These are phyloP conservation scores for Aureobasidium lini DNA, from an alignment of 2,329 filamentous ascomycete genomes.

Conservation along the genomic window DNA sequence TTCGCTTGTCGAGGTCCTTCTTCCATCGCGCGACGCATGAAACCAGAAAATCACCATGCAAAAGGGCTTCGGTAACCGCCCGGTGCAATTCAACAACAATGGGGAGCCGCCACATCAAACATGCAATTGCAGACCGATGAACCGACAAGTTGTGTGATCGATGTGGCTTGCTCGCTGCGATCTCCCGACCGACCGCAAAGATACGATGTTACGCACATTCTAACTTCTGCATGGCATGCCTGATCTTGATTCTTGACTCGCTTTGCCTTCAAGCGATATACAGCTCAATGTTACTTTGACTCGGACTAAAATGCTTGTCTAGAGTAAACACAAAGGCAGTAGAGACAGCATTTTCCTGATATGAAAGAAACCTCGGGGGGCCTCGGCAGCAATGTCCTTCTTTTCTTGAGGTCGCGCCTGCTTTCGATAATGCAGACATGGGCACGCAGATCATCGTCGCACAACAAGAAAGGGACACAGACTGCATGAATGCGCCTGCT, in stretches of 20 bases:
- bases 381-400: neutral
- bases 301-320: neutral
- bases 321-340: neutral
- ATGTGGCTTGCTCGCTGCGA: neutral
- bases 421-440: neutral
- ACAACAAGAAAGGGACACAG: neutral
- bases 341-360: neutral
- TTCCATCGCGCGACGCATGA: neutral
- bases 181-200: neutral
- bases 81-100: neutral
- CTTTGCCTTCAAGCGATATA: neutral
- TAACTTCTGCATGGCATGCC: neutral
- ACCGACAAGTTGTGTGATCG: neutral
- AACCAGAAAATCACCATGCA: neutral
- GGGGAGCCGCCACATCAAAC: neutral
- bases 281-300: neutral
- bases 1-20: neutral
- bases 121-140: neutral
- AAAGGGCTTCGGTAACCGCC: neutral
- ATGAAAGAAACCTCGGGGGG: neutral
- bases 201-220: neutral
- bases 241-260: neutral
- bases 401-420: neutral
- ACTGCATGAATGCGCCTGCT: slow-evolving; percentile 2
- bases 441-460: neutral